Conservation (phyloP, 2,329 filamentous ascomycete genomes). For the Passalora sequoiae region DNA sequence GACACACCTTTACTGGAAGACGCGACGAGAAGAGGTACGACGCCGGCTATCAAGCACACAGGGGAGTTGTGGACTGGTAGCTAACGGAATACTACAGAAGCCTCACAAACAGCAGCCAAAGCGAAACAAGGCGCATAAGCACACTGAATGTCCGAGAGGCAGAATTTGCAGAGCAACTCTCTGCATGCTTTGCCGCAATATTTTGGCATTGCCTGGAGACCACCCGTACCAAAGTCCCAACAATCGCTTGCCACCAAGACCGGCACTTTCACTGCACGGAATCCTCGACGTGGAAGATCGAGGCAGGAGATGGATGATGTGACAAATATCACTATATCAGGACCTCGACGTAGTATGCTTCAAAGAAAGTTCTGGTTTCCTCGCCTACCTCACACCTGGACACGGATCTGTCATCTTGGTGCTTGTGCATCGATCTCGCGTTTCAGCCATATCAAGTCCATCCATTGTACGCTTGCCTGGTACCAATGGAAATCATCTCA, state of each 20-base stretch:
- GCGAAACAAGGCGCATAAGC: conserved; percentile 27
- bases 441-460: background rate
- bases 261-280: background rate
- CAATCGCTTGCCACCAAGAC: background rate
- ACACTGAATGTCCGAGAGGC: background rate
- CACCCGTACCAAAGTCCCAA: conserved; percentile 1
- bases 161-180: background rate
- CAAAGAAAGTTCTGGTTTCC: background rate
- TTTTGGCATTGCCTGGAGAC: background rate
- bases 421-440: background rate
- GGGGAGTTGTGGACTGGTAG: conserved; percentile 2
- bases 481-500: background rate
- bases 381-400: background rate
- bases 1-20: conserved; percentile 85
- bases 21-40: conserved; percentile 74
- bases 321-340: background rate
- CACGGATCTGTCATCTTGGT: background rate
- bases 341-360: background rate
- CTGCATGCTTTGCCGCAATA: background rate
- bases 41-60: conserved; percentile 1
- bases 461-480: too few species aligned
- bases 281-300: background rate
- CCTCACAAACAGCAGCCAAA: conserved; percentile 33
- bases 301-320: too few species aligned
- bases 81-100: conserved; percentile 20